A percentile compares a stretch with the other conserved stretches of the same genome.
Evolutionary conservation across 441 rosid species (phyloP).

Genomic region (Theobroma grandiflorum): DNA sequence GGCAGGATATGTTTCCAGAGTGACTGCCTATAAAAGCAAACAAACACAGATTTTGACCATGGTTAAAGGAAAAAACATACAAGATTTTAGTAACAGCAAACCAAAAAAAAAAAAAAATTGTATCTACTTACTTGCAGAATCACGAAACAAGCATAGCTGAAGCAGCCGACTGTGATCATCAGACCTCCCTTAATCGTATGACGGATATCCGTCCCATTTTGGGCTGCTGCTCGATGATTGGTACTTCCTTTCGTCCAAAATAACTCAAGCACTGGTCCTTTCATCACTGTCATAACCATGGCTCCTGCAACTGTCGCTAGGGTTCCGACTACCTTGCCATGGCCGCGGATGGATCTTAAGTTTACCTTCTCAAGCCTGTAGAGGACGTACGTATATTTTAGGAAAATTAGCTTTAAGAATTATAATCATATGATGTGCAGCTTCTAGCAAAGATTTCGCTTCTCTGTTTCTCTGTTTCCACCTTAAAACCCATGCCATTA

Average conservation of each 20-base stretch:
- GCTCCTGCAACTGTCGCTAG: constrained; percentile 88
- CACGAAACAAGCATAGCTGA: constrained; percentile 83
- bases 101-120: not conserved
- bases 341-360: constrained; percentile 57
- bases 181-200: constrained; percentile 72
- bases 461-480: not conserved
- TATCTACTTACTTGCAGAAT: constrained; percentile 64
- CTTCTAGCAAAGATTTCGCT: not conserved
- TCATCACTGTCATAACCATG: constrained; percentile 86
- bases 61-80: not conserved
- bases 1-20: constrained; percentile 71
- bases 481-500: constrained; percentile 78
- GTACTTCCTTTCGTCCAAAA: constrained; percentile 61
- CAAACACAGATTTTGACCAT: not conserved
- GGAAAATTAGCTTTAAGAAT: not conserved
- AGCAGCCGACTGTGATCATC: constrained; percentile 71
- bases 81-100: not conserved
- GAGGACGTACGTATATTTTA: not conserved
- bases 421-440: not conserved
- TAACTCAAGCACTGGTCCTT: constrained; percentile 68
- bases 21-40: constrained; percentile 55
- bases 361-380: constrained; percentile 79
- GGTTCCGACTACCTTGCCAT: constrained; percentile 74
- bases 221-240: constrained; percentile 40
- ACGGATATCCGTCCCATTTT: constrained; percentile 52